Conservation (phyloP, 2,329 filamentous ascomycete genomes). For the Sodiomyces alkalinus region DNA sequence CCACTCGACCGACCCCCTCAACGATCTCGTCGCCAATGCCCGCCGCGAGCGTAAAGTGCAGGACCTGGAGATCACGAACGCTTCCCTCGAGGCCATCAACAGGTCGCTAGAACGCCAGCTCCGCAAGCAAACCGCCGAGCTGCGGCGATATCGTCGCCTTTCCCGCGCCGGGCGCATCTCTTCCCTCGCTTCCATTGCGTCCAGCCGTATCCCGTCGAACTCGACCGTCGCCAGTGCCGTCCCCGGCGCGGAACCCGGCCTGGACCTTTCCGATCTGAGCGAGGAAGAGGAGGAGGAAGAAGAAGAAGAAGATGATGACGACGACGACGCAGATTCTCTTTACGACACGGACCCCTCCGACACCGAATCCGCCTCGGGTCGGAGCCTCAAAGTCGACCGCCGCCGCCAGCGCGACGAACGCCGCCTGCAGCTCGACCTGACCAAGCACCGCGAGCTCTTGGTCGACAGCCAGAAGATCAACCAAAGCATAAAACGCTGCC, state of each 20-base stretch:
- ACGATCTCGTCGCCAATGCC: slow-evolving; percentile 73
- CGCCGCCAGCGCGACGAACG: slow-evolving; percentile 65
- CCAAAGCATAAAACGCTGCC: slow-evolving; percentile 77
- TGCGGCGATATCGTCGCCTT: slow-evolving; percentile 74
- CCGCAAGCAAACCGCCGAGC: slow-evolving; percentile 75
- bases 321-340: slow-evolving; percentile 31
- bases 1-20: slow-evolving; percentile 42
- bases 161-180: slow-evolving; percentile 68
- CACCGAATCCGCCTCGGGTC: slow-evolving; percentile 22
- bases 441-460: slow-evolving; percentile 77
- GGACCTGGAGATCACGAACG: slow-evolving; percentile 93
- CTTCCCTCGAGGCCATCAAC: slow-evolving; percentile 88
- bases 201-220: slow-evolving; percentile 26
- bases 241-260: slow-evolving; percentile 17
- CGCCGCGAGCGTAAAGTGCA: slow-evolving; percentile 87
- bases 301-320: slow-evolving; percentile 25
- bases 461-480: slow-evolving; percentile 91
- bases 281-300: slow-evolving; percentile 29
- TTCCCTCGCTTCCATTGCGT: slow-evolving; percentile 22
- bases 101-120: slow-evolving; percentile 81
- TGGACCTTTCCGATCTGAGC: slow-evolving; percentile 34
- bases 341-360: slow-evolving; percentile 36
- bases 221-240: slow-evolving; percentile 13
- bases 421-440: slow-evolving; percentile 68
- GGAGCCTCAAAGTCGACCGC: slow-evolving; percentile 20